Conservation (phyloP, 208 protist species). For the Trypanosoma lewisi region DNA sequence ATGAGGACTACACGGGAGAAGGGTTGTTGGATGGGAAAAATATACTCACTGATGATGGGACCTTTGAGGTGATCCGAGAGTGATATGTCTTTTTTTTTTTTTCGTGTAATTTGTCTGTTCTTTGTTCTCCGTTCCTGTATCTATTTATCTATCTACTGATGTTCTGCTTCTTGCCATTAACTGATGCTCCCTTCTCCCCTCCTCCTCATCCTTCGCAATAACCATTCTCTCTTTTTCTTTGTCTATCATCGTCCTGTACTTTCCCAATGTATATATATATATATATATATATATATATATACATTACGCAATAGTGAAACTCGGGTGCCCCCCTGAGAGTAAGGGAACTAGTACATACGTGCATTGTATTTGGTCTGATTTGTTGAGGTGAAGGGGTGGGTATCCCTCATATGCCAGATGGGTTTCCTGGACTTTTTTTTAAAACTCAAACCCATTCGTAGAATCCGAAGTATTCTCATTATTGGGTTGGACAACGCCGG, state of each 20-base stretch:
- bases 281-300: too few species aligned
- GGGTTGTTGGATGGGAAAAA: background rate
- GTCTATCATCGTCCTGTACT: background rate
- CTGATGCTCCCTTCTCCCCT: background rate
- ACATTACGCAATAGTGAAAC: too few species aligned
- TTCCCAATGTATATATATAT: too few species aligned
- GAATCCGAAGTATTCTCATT: constrained; percentile 89
- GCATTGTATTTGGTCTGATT: too few species aligned
- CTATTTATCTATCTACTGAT: constrained; percentile 8
- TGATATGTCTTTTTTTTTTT: constrained; percentile 18
- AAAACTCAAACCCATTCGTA: constrained; percentile 73
- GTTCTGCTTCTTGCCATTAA: background rate
- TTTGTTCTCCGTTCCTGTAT: constrained; percentile 5
- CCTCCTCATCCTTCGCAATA: background rate
- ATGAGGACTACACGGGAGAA: background rate
- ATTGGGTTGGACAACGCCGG: constrained; percentile 97
- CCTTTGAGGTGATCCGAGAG: constrained; percentile 37
- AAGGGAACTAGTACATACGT: too few species aligned
- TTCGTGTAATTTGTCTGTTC: constrained; percentile 15
- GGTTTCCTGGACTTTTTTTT: constrained; percentile 91
- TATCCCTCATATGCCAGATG: constrained; percentile 38
- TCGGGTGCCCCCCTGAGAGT: too few species aligned
- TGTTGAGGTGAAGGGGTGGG: too few species aligned
- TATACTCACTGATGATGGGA: constrained; percentile 19
- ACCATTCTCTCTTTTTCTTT: background rate